Percentiles rank a stretch among this genome's conserved stretches.
These are phyloP conservation scores for Globisporangium middletonii DNA, from an alignment of 352 stramenopile species.

Conservation along the genomic window DNA sequence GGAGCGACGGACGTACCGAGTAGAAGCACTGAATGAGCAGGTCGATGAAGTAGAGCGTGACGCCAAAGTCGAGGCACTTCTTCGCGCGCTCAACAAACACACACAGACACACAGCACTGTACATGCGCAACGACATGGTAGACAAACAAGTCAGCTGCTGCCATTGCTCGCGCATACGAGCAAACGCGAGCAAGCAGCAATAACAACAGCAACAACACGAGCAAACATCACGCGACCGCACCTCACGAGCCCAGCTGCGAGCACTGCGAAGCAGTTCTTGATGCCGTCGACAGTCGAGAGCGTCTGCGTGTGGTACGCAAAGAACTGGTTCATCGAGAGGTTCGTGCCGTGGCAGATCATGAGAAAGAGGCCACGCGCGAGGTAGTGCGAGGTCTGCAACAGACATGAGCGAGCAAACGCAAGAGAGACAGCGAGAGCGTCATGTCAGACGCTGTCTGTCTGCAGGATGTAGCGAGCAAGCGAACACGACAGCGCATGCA, in stretches of 20 bases:
- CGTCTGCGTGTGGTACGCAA: conserved; percentile 77
- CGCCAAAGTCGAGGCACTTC: conserved; percentile 89
- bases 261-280: conserved; percentile 75
- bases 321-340: conserved; percentile 78
- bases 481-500: not conserved
- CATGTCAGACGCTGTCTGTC: not conserved
- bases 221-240: conserved; percentile 2
- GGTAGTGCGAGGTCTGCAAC: conserved; percentile 71
- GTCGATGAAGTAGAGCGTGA: conserved; percentile 87
- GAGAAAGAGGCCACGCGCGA: conserved; percentile 65
- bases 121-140: not conserved
- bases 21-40: conserved; percentile 80
- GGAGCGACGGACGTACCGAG: conserved; percentile 29
- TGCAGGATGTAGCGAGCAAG: not conserved
- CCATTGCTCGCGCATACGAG: too few species aligned
- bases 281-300: conserved; percentile 69
- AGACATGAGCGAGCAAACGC: not conserved
- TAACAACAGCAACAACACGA: not conserved
- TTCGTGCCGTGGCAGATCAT: conserved; percentile 64
- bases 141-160: too few species aligned
- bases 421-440: not conserved
- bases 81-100: conserved; percentile 87
- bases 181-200: not conserved
- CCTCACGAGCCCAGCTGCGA: conserved; percentile 49
- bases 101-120: conserved; percentile 61